A percentile compares a stretch with the other conserved stretches of the same genome.
These are phyloP conservation scores for Leccinum griseonigrum DNA, from an alignment of 1,284 basidiomycete genomes.

Conservation along the genomic window DNA sequence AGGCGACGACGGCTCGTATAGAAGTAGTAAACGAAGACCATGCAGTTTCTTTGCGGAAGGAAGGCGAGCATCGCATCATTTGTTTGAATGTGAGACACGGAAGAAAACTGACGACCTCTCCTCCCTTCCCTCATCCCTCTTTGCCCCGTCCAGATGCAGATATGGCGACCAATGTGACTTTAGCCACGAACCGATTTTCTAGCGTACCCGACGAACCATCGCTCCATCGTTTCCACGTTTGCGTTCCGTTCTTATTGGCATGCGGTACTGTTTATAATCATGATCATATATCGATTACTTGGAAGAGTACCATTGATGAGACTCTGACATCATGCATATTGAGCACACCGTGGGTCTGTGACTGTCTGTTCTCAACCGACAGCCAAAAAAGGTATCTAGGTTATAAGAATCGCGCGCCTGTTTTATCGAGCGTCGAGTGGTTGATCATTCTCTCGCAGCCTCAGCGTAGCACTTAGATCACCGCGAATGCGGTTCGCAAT, in stretches of 20 bases:
- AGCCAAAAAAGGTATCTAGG: conserved; percentile 4
- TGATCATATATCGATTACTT: conserved; percentile 12
- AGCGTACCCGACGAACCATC: conserved; percentile 3
- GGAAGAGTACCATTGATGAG: conserved; percentile 3
- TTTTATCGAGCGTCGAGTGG: conserved; percentile 3
- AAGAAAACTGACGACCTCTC: conserved; percentile 43
- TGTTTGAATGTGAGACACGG: conserved; percentile 34
- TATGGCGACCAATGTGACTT: conserved; percentile 84
- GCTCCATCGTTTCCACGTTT: background rate
- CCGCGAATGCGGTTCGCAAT: conserved; percentile 16
- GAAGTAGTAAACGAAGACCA: conserved; percentile 76
- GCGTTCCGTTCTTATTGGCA: conserved; percentile 13
- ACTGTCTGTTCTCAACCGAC: background rate
- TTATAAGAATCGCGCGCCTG: conserved; percentile 11
- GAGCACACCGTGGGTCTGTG: background rate
- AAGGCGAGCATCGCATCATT: conserved; percentile 71
- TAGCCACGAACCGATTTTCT: conserved; percentile 55
- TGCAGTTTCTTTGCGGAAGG: conserved; percentile 85
- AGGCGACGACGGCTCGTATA: conserved; percentile 52
- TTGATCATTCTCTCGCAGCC: background rate
- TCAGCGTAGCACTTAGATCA: background rate
- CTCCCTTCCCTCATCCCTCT: conserved; percentile 3
- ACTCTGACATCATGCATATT: conserved; percentile 1
- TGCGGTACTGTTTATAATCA: conserved; percentile 14
- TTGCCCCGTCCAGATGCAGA: conserved; percentile 61